Conservation (phyloP, 768 basidiomycete species). For the Suillus tomentosus region DNA sequence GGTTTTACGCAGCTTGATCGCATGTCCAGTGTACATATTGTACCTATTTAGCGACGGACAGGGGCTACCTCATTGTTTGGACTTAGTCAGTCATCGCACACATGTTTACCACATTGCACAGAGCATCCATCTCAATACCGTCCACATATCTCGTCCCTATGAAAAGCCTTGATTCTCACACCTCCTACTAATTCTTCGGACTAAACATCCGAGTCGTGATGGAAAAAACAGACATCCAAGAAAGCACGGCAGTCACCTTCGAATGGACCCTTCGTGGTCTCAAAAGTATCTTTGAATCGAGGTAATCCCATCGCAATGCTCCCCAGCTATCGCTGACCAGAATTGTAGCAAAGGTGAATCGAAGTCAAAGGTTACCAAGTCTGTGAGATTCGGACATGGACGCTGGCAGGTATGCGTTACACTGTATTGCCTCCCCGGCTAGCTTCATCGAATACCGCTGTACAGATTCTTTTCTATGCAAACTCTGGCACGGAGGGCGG, state of each 20-base stretch:
- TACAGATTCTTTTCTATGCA: conserved; percentile 79
- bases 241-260: conserved; percentile 59
- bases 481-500: conserved; percentile 72
- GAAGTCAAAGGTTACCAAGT: conserved; percentile 79
- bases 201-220: conserved; percentile 19
- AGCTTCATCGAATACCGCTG: conserved; percentile 1
- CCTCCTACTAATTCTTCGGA: background rate
- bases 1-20: background rate
- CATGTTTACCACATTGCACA: conserved; percentile 7
- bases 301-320: conserved; percentile 29
- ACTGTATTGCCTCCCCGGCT: conserved; percentile 14
- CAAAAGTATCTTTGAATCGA: conserved; percentile 73
- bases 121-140: background rate
- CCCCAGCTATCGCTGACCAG: conserved; percentile 7
- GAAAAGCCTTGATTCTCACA: too few relatives aligned
- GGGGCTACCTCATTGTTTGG: background rate
- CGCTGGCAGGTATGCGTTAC: conserved; percentile 60
- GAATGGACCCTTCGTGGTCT: conserved; percentile 81
- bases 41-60: conserved; percentile 1
- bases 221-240: conserved; percentile 45
- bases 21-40: background rate
- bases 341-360: conserved; percentile 61
- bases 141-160: background rate
- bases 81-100: background rate
- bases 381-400: conserved; percentile 73